Evolutionary conservation across 495 filamentous ascomycete genomes (phyloP).

Genomic region (Daldinia grandis): DNA sequence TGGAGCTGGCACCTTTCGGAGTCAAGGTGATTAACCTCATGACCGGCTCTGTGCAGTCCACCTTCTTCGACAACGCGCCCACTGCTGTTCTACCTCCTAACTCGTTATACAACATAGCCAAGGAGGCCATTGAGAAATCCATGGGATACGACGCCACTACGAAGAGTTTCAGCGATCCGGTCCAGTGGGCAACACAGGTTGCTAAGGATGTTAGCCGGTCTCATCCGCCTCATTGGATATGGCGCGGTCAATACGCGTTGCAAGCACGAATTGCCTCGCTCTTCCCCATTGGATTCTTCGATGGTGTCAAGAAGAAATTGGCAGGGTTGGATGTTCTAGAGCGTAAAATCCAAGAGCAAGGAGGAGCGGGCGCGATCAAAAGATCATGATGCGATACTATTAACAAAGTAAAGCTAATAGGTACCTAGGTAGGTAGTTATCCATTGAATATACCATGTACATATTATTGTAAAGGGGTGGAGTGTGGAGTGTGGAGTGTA

Average conservation of each 20-base stretch:
- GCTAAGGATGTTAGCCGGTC: neutral
- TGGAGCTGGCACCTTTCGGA: constrained; percentile 48
- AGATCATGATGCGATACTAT: neutral
- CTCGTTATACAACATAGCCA: neutral
- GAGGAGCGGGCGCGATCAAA: neutral
- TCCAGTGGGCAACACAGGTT: neutral
- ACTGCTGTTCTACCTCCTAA: neutral
- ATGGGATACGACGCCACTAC: neutral
- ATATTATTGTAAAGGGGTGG: neutral
- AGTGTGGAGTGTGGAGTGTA: neutral
- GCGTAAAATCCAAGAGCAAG: neutral
- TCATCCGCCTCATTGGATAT: neutral
- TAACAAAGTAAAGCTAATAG: too few species aligned
- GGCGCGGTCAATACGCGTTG: neutral
- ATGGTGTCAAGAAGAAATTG: neutral
- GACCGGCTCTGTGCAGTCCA: constrained; percentile 20
- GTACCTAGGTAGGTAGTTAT: too few species aligned
- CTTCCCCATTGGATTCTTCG: neutral
- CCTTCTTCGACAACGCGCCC: neutral
- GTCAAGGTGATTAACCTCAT: constrained; percentile 46
- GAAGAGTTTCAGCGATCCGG: neutral
- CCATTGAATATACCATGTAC: neutral
- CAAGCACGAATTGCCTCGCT: neutral
- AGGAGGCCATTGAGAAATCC: neutral
- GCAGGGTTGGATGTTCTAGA: neutral